Conservation (phyloP, 805 yeast species). For the Limtongia smithiae region DNA sequence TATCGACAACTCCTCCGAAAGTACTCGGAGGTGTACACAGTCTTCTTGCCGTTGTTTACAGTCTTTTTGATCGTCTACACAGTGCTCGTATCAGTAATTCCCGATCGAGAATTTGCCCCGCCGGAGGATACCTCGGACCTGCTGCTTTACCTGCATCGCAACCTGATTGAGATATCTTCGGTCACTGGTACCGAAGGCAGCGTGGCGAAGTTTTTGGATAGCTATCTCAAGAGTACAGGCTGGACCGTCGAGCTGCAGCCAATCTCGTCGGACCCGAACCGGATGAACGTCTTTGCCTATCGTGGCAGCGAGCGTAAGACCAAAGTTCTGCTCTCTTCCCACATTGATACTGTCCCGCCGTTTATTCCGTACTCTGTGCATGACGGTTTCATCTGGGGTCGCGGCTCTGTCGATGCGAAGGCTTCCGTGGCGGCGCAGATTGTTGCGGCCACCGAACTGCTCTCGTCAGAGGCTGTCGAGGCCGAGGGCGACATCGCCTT, state of each 20-base stretch:
- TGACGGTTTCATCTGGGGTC: slow-evolving; percentile 54
- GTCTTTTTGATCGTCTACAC: slow-evolving; percentile 15
- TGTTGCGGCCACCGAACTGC: slow-evolving; percentile 49
- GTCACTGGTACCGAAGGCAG: slow-evolving; percentile 39
- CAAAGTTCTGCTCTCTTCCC: slow-evolving; percentile 55
- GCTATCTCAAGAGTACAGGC: slow-evolving; percentile 44
- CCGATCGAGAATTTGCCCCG: slow-evolving; percentile 1
- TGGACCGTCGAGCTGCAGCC: slow-evolving; percentile 51
- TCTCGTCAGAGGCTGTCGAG: slow-evolving; percentile 38
- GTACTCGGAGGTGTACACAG: slow-evolving; percentile 28
- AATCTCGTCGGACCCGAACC: slow-evolving; percentile 36
- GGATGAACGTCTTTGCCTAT: slow-evolving; percentile 59
- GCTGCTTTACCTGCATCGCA: slow-evolving; percentile 33
- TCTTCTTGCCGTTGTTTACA: slow-evolving; percentile 21
- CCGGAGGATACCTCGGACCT: slow-evolving; percentile 6
- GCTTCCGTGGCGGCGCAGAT: slow-evolving; percentile 64
- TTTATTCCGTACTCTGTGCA: slow-evolving; percentile 48
- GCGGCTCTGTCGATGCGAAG: slow-evolving; percentile 72
- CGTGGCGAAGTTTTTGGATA: slow-evolving; percentile 42
- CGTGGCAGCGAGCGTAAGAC: slow-evolving; percentile 46
- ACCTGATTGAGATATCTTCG: slow-evolving; percentile 40
- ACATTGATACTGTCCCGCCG: slow-evolving; percentile 73
- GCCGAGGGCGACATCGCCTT: slow-evolving; percentile 56
- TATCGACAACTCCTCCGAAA: slow-evolving; percentile 13
- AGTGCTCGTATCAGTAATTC: slow-evolving; percentile 3